phyloP scores from a whole-genome alignment of 108 stramenopile genomes.

The Schizochytrium sp. region DNA sequence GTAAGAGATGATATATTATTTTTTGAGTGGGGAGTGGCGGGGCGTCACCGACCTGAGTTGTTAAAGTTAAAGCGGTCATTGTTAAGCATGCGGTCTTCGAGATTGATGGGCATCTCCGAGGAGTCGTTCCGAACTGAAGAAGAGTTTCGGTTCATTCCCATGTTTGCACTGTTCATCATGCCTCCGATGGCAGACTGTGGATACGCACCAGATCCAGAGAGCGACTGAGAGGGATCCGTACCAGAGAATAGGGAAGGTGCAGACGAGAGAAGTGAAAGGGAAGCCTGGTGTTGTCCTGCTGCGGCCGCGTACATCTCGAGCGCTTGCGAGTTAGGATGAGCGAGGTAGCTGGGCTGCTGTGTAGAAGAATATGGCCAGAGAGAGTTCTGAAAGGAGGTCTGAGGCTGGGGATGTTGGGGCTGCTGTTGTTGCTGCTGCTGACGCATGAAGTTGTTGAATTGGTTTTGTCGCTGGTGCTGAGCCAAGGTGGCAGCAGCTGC shows the following conservation, averaged over 20 bases:
- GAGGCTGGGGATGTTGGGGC: not conserved
- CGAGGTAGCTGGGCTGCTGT: conserved; percentile 16
- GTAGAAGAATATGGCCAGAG: not conserved
- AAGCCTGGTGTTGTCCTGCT: not conserved
- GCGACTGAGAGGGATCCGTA: not conserved
- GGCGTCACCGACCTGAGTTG: too few relatives aligned
- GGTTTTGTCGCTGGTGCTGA: not conserved
- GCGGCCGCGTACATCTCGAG: not conserved
- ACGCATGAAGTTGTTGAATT: not conserved
- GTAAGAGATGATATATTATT: too few relatives aligned
- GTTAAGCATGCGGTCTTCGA: conserved; percentile 1
- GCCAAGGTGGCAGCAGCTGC: not conserved
- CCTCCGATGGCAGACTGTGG: not conserved
- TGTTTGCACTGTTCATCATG: not conserved
- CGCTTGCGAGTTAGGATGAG: not conserved
- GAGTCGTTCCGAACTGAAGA: not conserved
- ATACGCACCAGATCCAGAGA: not conserved
- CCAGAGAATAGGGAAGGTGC: not conserved
- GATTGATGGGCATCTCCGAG: not conserved
- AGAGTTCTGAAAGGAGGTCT: not conserved
- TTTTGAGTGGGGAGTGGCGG: too few relatives aligned
- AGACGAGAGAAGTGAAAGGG: not conserved
- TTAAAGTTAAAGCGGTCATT: not conserved
- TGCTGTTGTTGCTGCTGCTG: not conserved
- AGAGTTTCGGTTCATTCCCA: not conserved